These are phyloP conservation scores for Podila horticola DNA, from an alignment of 192 early-diverging fungal species.

Conservation along the genomic window DNA sequence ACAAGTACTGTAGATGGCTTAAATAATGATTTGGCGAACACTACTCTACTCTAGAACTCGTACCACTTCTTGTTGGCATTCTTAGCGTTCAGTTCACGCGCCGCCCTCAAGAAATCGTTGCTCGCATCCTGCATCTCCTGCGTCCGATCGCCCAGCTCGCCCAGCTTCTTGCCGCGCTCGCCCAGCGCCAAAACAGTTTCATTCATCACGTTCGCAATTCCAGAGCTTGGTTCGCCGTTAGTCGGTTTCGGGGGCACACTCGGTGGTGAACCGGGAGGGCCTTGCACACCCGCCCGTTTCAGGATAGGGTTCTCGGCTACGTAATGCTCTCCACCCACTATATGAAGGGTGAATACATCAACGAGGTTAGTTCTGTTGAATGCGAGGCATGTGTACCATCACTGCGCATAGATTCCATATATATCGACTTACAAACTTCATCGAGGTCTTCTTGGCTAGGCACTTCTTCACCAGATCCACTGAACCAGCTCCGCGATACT, in stretches of 20 bases:
- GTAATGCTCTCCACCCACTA: constrained; percentile 40
- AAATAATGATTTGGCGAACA: background rate
- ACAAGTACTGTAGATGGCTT: background rate
- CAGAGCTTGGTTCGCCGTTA: background rate
- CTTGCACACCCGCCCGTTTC: constrained; percentile 39
- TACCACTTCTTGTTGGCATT: constrained; percentile 78
- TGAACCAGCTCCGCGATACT: constrained; percentile 13
- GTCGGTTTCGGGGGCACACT: constrained; percentile 1
- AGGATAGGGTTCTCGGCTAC: constrained; percentile 33
- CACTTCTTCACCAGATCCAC: constrained; percentile 9
- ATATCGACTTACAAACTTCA: constrained; percentile 26
- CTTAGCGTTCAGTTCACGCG: constrained; percentile 67
- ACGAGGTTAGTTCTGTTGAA: background rate
- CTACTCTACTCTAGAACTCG: constrained; percentile 58
- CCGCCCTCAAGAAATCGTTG: constrained; percentile 64
- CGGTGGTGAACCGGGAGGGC: constrained; percentile 1
- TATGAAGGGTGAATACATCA: background rate
- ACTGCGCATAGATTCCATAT: background rate
- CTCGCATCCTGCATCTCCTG: constrained; percentile 63
- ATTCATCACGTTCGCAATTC: constrained; percentile 19
- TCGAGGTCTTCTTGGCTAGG: constrained; percentile 37
- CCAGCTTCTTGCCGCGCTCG: constrained; percentile 74
- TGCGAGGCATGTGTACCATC: background rate
- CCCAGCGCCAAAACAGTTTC: constrained; percentile 55
- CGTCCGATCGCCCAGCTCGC: constrained; percentile 66